Conservation (phyloP, 163 green algal genomes). For the Scenedesmus sp. region DNA sequence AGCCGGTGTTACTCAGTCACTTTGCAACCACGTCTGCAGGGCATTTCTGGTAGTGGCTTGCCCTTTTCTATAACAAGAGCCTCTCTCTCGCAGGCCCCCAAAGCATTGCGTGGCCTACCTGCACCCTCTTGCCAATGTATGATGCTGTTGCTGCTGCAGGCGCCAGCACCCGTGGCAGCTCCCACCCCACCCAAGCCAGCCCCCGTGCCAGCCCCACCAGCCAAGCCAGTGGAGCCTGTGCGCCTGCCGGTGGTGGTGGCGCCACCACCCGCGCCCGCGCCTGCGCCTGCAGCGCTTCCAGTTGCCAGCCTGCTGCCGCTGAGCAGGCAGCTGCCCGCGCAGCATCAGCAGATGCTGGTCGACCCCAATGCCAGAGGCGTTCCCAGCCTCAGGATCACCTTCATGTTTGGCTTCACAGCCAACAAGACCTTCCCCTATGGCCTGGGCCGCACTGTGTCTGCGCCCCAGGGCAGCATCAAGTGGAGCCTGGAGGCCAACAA, state of each 20-base stretch:
- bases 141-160: not conserved
- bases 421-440: constrained; percentile 54
- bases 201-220: not conserved
- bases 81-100: too few relatives aligned
- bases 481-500: constrained; percentile 39
- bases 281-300: not conserved
- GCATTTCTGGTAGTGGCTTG: too few relatives aligned
- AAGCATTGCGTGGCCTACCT: too few relatives aligned
- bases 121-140: not conserved
- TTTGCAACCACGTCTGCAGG: not conserved
- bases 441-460: not conserved
- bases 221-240: not conserved
- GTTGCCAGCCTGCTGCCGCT: not conserved
- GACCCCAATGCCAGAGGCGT: not conserved
- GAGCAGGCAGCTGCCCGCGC: not conserved
- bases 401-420: constrained; percentile 49
- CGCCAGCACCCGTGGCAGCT: not conserved
- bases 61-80: too few relatives aligned
- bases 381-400: constrained; percentile 39
- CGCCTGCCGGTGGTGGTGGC: constrained; percentile 1
- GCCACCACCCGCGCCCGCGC: not conserved
- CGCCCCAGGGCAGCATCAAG: constrained; percentile 32
- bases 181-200: not conserved
- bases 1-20: not conserved
- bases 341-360: not conserved